Evolutionary conservation across 345 rosid genomes (phyloP).

Genomic region (Rhodomyrtus tomentosa): DNA sequence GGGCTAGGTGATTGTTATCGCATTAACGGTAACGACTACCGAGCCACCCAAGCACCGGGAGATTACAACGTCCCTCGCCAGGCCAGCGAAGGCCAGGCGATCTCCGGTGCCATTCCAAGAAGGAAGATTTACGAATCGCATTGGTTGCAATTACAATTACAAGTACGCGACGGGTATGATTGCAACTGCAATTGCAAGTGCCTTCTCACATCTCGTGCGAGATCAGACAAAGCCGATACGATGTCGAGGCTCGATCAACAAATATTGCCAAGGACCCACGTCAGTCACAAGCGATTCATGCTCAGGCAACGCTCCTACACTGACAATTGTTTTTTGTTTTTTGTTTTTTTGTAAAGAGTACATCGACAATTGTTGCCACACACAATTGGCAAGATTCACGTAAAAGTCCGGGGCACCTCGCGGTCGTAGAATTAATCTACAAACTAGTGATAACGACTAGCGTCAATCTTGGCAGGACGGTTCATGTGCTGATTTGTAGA

Average conservation of each 20-base stretch:
- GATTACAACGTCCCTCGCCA: not conserved
- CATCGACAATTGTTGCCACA: too few relatives aligned
- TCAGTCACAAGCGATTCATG: too few relatives aligned
- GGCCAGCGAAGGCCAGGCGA: rapidly evolving
- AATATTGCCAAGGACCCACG: too few relatives aligned
- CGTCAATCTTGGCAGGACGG: not conserved
- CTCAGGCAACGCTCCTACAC: too few relatives aligned
- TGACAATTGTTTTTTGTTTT: too few relatives aligned
- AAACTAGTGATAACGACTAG: not conserved
- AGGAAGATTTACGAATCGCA: not conserved
- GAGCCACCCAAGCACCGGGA: not conserved
- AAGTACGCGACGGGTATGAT: not conserved
- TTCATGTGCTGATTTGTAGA: not conserved
- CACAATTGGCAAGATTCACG: too few relatives aligned
- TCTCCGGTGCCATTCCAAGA: not conserved
- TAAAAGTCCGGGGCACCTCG: not conserved
- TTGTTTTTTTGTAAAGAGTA: too few relatives aligned
- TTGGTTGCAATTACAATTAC: too few relatives aligned
- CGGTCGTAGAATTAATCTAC: not conserved
- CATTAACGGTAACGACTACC: too few relatives aligned
- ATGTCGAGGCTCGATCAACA: too few relatives aligned
- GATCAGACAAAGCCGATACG: not conserved
- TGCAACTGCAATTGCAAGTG: not conserved
- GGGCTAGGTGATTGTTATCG: not conserved
- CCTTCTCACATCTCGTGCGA: too few relatives aligned